phyloP scores from a whole-genome alignment of 208 protist species.

The Acanthamoeba healyi region DNA sequence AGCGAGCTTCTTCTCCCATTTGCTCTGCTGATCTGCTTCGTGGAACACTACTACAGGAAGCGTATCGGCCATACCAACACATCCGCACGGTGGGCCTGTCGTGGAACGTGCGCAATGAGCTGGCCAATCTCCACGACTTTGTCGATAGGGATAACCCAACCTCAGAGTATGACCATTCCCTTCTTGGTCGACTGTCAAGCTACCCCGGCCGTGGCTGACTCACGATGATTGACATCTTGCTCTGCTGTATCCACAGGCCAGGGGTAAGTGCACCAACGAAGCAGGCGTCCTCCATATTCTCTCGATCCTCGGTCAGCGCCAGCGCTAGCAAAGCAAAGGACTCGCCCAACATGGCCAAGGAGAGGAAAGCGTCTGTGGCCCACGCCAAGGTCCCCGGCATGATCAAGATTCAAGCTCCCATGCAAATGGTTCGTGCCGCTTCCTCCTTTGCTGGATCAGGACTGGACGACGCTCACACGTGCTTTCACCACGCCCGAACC shows the following conservation, averaged over 20 bases:
- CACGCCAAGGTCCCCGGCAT: background rate
- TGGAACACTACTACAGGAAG: conserved; percentile 7
- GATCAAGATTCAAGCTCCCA: background rate
- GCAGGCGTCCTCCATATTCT: conserved; percentile 4
- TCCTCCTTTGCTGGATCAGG: background rate
- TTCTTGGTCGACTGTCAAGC: background rate
- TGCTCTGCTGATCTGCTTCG: background rate
- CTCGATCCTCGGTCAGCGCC: background rate
- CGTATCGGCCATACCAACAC: conserved; percentile 82
- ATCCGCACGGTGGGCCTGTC: conserved; percentile 78
- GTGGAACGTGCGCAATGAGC: conserved; percentile 80
- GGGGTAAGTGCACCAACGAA: background rate
- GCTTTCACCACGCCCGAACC: background rate
- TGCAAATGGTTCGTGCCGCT: background rate
- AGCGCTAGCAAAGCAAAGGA: background rate
- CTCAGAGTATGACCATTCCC: background rate
- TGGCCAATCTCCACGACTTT: conserved; percentile 77
- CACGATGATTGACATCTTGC: too few relatives aligned
- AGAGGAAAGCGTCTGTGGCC: background rate
- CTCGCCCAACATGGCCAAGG: background rate
- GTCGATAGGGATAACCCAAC: conserved; percentile 77
- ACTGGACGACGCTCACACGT: background rate
- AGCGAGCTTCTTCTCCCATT: background rate
- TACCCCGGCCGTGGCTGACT: background rate
- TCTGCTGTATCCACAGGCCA: background rate